Evolutionary conservation across 306 rosid species (phyloP), one percentile per base, ranked within the genome.

Genomic region (Vachellia pachyceras): DNA sequence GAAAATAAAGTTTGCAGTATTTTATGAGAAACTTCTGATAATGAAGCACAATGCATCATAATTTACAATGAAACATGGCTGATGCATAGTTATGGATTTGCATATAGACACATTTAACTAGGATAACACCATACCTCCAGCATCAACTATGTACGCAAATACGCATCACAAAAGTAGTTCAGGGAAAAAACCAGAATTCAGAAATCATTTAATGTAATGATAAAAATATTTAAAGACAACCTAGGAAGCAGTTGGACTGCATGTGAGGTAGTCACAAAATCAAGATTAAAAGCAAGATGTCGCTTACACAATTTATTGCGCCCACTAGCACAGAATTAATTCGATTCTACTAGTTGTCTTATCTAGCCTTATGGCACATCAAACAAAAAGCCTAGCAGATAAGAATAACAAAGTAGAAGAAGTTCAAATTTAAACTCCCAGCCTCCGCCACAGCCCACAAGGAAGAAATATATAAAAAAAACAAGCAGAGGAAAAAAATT

Each of bases 201-300:
- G 74, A 46, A 73, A 71, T 18, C 47, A 36, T 11, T 6, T 73
- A 13, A 18, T 40, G 47, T 5, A 5, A 8, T 18, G 3, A 23
- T 37, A 41, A 23, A 55, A 41, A 52, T n/a, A 52, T 69, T 4
- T 37, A 49, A 50, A 41, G 44, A 67, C 47, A 42, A 18, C 20
- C 78, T 29, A 22, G 9, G 42, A 37, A 11, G 37, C 22, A 15
- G 39, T 1, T 41, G 37, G 22, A 33, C n/a, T 11, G 18, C 14
- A 35, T 57, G 35, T 23, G n/a, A 67, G 3, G 72, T 9, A 54
- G 66, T 76, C 44, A 12, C 44, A 33, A 65, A 64, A 71, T 71
- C 61, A 35, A 47, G 52, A 64, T 46, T 74, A 17, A 74, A 41
- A 65, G n/a, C 36, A 72, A 72, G 35, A 82, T 18, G 68, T 54